Base-by-base conservation (phyloP, 1,284 basidiomycete genomes). In the Trametes versicolor region DNA sequence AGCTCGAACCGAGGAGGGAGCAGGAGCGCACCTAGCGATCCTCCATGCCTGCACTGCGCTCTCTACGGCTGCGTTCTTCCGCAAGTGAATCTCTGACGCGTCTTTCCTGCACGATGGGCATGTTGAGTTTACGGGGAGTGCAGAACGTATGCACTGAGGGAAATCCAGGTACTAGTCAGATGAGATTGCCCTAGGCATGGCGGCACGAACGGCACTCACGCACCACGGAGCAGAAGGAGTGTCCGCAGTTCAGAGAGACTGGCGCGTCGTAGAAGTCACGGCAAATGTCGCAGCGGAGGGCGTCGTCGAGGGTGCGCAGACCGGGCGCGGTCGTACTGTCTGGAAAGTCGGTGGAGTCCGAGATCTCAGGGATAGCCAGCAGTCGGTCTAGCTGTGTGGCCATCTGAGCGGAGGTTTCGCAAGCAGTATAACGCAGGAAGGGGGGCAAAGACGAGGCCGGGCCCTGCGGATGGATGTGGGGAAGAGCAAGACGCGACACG, bases 221-320 rank as follows among this genome's bases (percentile, higher is more conserved):
- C 71, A 93, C 92, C 71, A 86, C 73, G 21, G 91, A 92, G 77
- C 92, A 93, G 73, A 93, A 94, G 62, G 86, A 87, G 71, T 94
- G 92, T 0, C 90, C 91, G 72, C 92, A 94, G 2, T 77, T 75
- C 6, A 94, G 81, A 8, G 87, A 85, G 41, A 94, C 86, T 9
- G 92, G 92, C 0, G 83, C 91, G 57, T 87, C 85, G 72, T 86
- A 91, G 49, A 90, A 79, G 66, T 94, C 90, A 17, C 84, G 78
- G 74, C 92, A 94, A 57, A 94, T 91, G 23, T 82, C 81, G 71
- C 92, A 94, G 6, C 91, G 83, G 60, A 92, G 77, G 21, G 87
- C 81, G 32, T 81, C 75, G 73, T 94, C 92, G 36, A 94, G 81
- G 21, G 78, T 76, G 37, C 84, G 82, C n/a, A 94, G 78, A 12